Base-by-base conservation (phyloP, 768 basidiomycete species). In the Pisolithus orientalis region DNA sequence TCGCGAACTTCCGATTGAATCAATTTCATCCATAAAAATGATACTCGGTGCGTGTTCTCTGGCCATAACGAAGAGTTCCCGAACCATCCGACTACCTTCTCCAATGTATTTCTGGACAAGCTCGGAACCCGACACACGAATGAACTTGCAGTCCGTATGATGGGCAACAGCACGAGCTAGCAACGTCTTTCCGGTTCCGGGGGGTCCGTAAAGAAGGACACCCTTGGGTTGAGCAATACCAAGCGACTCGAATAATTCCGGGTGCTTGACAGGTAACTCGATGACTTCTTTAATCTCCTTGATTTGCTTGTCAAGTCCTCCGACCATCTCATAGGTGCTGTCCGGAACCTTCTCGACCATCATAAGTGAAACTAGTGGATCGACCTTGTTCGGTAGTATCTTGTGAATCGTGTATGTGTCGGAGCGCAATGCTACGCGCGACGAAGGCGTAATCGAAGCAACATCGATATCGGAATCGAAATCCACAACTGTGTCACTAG, bases 311-410 rank as follows among this genome's bases (percentile, higher is more conserved):
- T 98, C 96, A 53, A 98, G 80, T 60, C 95, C 95, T 21, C 96
- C 96, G 55, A 99, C 95, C 94, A 98, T 97, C 71, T 98, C 96
- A 72, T 99, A 99, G 29, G 96, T 98, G 70, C 90, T 93, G 70
- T 98, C 95, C 0, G 95, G 95, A 0, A 98, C 95, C 69, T 99
- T 99, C 73, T 99, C 95, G 10, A 98, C 95, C 94, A 98, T 97
- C 96, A 98, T 98, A 57, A 98, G 82, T 17, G 94, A 96, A 29
- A 98, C 94, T 39, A 98, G 84, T 4, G 96, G 95, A 70, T 97
- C 96, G 62, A 97, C 89, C 73, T 99, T 97, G 76, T 94, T 96
- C 0, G 94, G 94, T 0, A 98, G 76, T 60, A 98, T 90, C 70
- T 91, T 93, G 79, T 98, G 95, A 56, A 98, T 87, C 44, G 90